Evolutionary conservation across 2,329 filamentous ascomycete species (phyloP), one percentile per base, ranked within the genome.

Genomic region (Xylariaceae sp.): DNA sequence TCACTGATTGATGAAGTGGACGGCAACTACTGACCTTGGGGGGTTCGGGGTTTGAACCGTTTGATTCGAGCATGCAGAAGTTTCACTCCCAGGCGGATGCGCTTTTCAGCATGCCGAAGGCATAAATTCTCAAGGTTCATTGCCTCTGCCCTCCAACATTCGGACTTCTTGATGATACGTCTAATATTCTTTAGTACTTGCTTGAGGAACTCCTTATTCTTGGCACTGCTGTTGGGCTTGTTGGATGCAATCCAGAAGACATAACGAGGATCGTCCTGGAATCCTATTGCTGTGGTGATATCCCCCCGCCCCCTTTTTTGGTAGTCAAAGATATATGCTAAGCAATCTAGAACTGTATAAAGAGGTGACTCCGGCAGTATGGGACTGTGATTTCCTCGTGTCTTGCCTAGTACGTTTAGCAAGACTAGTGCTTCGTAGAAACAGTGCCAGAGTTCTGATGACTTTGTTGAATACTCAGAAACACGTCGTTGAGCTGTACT

Each of bases 201-300:
- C 0, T 31, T 19, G 0, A 75, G 57, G 39, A 75, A 75, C 0
- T 14, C 18, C 0, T 53, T 40, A 7, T 65, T 63, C n/a, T 56
- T 58, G 0, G 47, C n/a, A 1, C 49, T 31, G 0, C 56, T 33
- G 1, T 57, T 55, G 10, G 44, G 14, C 3, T 54, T 51, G 49
- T 78, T 78, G 1, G 67, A 68, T 3, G 75, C 68, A 7, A 77
- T 44, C 70, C 74, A 77, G 36, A 75, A 74, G 2, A 66, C 60
- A 44, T 66, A 67, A 0, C 66, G 49, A 1, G 56, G 35, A 0
- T 39, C 51, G 0, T 69, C 59, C 51, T 78, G 67, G 1, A 76
- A 55, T 0, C 66, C 74, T 22, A 78, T 68, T 0, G 76, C 68
- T 0, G 75, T 71, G n/a, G 69, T 71, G 0, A 69, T 69, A 2